Evolutionary conservation across 257 asterid species (phyloP).

Genomic region (Jacaranda copaia): DNA sequence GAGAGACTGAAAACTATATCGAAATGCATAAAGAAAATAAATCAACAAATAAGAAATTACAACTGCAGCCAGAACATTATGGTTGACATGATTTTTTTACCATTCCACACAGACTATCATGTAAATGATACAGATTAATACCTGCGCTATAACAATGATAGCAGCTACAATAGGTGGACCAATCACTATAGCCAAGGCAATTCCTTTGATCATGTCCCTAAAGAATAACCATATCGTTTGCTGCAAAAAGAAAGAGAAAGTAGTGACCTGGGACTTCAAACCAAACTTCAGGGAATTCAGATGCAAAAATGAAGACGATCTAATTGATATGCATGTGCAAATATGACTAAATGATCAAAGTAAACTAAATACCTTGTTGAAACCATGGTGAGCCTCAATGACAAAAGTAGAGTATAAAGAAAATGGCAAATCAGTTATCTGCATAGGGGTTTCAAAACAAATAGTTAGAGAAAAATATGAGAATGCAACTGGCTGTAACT

Average conservation of each 20-base stretch:
- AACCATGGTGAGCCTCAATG: slow-evolving; percentile 96
- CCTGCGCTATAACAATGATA: slow-evolving; percentile 92
- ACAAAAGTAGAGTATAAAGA: slow-evolving; percentile 94
- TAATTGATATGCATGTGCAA: slow-evolving; percentile 11
- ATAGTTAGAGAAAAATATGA: slow-evolving; percentile 25
- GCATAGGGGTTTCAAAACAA: slow-evolving; percentile 40
- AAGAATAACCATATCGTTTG: slow-evolving; percentile 90
- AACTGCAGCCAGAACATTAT: slow-evolving; percentile 27
- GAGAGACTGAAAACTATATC: not conserved
- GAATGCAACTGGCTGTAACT: not conserved
- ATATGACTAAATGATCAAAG: slow-evolving; percentile 15
- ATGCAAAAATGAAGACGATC: slow-evolving; percentile 2
- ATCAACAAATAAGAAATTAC: not conserved
- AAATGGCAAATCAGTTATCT: slow-evolving; percentile 96
- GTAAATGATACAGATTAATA: slow-evolving; percentile 27
- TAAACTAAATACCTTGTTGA: slow-evolving; percentile 66
- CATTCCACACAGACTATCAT: slow-evolving; percentile 26
- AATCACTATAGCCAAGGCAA: slow-evolving; percentile 62
- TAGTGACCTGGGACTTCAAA: slow-evolving; percentile 12
- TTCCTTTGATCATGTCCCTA: slow-evolving; percentile 92
- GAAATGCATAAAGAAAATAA: not conserved
- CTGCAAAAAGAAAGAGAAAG: slow-evolving; percentile 49
- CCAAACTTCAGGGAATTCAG: slow-evolving; percentile 3
- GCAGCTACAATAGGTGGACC: slow-evolving; percentile 99
- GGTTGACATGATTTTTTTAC: slow-evolving; percentile 7